phyloP scores from a whole-genome alignment of 169 alveolate species.

The Plasmodium berghei region DNA sequence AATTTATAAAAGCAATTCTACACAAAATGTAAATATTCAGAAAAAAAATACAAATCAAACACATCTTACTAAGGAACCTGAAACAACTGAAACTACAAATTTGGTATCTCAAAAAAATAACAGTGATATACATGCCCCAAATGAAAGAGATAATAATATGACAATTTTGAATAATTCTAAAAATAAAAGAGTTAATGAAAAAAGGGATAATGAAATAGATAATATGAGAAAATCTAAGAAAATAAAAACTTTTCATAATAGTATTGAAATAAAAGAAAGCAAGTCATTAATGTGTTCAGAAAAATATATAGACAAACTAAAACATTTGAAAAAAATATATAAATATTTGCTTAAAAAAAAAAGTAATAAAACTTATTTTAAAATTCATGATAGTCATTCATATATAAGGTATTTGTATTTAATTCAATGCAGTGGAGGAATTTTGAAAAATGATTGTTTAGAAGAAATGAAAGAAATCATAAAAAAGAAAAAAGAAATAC shows the following conservation, averaged over 20 bases:
- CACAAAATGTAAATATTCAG: background rate
- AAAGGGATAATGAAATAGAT: background rate
- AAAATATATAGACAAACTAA: background rate
- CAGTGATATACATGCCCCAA: background rate
- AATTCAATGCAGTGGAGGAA: conserved; percentile 73
- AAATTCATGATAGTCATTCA: conserved; percentile 2
- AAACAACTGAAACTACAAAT: background rate
- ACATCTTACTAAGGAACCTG: background rate
- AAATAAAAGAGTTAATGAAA: background rate
- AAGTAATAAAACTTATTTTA: background rate
- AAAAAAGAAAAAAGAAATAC: conserved; percentile 4
- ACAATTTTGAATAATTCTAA: background rate
- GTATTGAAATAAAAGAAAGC: background rate
- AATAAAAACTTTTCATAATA: background rate
- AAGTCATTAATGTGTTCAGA: background rate
- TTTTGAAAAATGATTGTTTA: conserved; percentile 53
- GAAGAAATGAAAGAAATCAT: conserved; percentile 48
- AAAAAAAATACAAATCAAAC: background rate
- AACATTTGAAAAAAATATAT: conserved; percentile 16
- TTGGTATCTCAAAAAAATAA: background rate
- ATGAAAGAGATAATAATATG: background rate
- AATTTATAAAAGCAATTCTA: conserved; percentile 2
- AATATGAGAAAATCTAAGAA: background rate
- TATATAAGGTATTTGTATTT: conserved; percentile 30
- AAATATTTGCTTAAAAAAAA: conserved; percentile 52